Percentiles rank a stretch among this genome's conserved stretches.
Evolutionary conservation across 2,329 filamentous ascomycete species (phyloP).

Genomic region (Aspergillus calidoustus): DNA sequence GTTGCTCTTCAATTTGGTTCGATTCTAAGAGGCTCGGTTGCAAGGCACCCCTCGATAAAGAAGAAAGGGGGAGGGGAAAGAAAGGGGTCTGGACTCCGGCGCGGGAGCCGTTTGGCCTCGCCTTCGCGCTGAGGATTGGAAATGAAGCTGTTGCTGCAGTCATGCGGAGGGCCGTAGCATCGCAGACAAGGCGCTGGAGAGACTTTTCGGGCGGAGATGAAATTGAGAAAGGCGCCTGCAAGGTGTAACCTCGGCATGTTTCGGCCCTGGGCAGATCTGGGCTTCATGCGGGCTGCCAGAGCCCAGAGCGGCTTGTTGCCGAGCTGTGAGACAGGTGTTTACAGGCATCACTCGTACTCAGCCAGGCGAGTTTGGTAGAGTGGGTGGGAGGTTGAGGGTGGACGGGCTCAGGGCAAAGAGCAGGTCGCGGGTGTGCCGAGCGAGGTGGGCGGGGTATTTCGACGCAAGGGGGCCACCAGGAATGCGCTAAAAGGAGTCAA

Average conservation of each 20-base stretch:
- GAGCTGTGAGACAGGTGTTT: slow-evolving; percentile 10
- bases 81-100: not conserved
- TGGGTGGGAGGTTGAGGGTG: not conserved
- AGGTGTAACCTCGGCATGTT: slow-evolving; percentile 5
- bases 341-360: not conserved
- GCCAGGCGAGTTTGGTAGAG: too few species aligned
- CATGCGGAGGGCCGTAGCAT: not conserved
- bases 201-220: not conserved
- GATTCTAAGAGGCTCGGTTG: not conserved
- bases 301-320: not conserved
- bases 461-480: not conserved
- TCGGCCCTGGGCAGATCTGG: not conserved
- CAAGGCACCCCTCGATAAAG: not conserved
- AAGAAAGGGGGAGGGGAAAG: not conserved
- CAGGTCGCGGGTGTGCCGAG: not conserved
- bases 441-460: not conserved
- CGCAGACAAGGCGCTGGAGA: not conserved
- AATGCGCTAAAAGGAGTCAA: too few species aligned
- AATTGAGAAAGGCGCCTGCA: not conserved
- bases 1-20: not conserved
- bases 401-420: not conserved
- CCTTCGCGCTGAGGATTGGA: not conserved
- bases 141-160: not conserved
- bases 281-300: slow-evolving; percentile 7
- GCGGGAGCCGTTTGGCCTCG: not conserved